Percentiles rank a stretch among this genome's conserved stretches.
phyloP scores from a whole-genome alignment of 345 rosid genomes.

The Eucalyptus viminalis region DNA sequence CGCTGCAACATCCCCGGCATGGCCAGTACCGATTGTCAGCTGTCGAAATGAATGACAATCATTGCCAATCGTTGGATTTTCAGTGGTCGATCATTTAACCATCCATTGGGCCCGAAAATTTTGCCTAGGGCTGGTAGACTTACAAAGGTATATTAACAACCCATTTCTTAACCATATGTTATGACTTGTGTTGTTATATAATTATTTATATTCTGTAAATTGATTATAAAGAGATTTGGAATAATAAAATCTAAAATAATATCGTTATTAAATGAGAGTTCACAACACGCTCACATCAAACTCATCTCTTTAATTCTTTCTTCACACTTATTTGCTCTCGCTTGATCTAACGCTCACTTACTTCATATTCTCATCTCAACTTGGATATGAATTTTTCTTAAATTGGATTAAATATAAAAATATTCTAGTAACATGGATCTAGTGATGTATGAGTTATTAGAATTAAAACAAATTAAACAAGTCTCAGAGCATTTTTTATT shows the following conservation, averaged over 20 bases:
- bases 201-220: no score
- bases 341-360: rapidly evolving
- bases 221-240: not conserved
- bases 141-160: not conserved
- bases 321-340: rapidly evolving
- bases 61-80: not conserved
- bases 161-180: not conserved
- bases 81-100: not conserved
- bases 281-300: no score
- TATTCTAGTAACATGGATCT: not conserved
- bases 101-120: not conserved
- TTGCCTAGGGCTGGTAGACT: not conserved
- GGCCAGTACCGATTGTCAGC: not conserved
- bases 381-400: no score
- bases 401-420: no score
- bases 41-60: not conserved
- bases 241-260: no score
- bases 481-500: no score
- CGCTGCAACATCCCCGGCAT: not conserved
- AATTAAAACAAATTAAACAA: no score
- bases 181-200: not conserved
- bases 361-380: not conserved
- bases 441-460: not conserved
- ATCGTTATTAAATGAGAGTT: no score
- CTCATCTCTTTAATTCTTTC: rapidly evolving